phyloP scores from a whole-genome alignment of 768 basidiomycete species.

The Collybia sp. region DNA sequence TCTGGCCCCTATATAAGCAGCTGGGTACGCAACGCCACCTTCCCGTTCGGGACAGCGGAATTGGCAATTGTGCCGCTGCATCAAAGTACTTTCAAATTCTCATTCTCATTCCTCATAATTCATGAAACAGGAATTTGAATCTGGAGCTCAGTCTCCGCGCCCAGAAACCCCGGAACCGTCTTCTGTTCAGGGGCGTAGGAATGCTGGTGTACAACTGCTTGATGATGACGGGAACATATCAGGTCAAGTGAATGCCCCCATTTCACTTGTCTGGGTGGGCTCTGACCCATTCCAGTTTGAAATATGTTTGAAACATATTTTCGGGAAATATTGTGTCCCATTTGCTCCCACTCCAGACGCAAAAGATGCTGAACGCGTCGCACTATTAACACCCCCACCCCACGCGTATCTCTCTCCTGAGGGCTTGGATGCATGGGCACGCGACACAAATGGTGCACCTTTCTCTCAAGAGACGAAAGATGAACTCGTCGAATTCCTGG shows the following conservation, averaged over 20 bases:
- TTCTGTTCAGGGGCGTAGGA: slow-evolving; percentile 54
- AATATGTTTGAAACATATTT: slow-evolving; percentile 68
- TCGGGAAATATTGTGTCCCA: slow-evolving; percentile 72
- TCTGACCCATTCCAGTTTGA: slow-evolving; percentile 44
- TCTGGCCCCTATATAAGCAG: background rate
- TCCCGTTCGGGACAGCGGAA: no score
- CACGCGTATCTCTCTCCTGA: slow-evolving; percentile 54
- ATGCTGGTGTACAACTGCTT: slow-evolving; percentile 50
- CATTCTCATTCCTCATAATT: background rate
- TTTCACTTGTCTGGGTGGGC: background rate
- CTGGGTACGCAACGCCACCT: no score
- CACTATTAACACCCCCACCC: slow-evolving; percentile 42
- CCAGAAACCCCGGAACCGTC: slow-evolving; percentile 62
- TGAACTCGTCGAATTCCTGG: slow-evolving; percentile 71
- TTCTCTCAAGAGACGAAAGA: slow-evolving; percentile 75
- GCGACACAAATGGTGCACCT: slow-evolving; percentile 79
- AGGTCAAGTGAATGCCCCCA: slow-evolving; percentile 39
- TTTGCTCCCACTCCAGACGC: slow-evolving; percentile 14
- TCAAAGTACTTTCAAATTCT: no score
- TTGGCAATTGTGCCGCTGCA: background rate
- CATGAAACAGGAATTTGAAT: slow-evolving; percentile 15
- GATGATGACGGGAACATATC: slow-evolving; percentile 71
- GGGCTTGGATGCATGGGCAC: slow-evolving; percentile 72
- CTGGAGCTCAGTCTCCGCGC: slow-evolving; percentile 40
- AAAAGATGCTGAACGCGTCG: slow-evolving; percentile 15